A percentile compares a stretch with the other conserved stretches of the same genome.
Conservation (phyloP, 169 alveolate genomes). For the Plasmodium falciparum region DNA sequence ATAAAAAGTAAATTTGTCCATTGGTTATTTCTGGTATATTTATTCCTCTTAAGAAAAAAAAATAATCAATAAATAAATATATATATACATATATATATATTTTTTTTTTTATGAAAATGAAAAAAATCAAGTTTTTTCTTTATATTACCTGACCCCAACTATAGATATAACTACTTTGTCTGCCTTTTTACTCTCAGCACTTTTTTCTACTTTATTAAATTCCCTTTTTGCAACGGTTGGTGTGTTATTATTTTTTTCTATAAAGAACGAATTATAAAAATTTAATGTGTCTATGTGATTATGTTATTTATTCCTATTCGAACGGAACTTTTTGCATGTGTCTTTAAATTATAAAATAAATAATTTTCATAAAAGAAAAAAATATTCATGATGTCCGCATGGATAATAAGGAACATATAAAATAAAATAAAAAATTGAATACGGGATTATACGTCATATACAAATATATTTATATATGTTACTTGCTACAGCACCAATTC, state of each 20-base stretch:
- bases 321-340: too few relatives aligned
- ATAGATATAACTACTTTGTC: slow-evolving; percentile 39
- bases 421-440: too few relatives aligned
- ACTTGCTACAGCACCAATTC: slow-evolving; percentile 34
- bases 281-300: too few relatives aligned
- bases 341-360: too few relatives aligned
- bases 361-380: too few relatives aligned
- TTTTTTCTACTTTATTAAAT: slow-evolving; percentile 6
- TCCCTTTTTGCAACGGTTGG: neutral
- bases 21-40: slow-evolving; percentile 51
- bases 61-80: neutral
- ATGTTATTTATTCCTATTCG: too few relatives aligned
- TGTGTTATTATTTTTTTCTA: slow-evolving; percentile 1
- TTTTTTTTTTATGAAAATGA: neutral
- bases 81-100: neutral
- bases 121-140: neutral
- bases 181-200: slow-evolving; percentile 31
- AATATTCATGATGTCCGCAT: too few relatives aligned
- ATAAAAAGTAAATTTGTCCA: slow-evolving; percentile 47
- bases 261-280: neutral
- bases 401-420: too few relatives aligned
- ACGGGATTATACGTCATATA: too few relatives aligned
- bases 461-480: neutral
- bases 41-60: slow-evolving; percentile 38
- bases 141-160: slow-evolving; percentile 49